Evolutionary conservation across 495 filamentous ascomycete species (phyloP), one percentile per base, ranked within the genome.

Genomic region (Podospora didyma): DNA sequence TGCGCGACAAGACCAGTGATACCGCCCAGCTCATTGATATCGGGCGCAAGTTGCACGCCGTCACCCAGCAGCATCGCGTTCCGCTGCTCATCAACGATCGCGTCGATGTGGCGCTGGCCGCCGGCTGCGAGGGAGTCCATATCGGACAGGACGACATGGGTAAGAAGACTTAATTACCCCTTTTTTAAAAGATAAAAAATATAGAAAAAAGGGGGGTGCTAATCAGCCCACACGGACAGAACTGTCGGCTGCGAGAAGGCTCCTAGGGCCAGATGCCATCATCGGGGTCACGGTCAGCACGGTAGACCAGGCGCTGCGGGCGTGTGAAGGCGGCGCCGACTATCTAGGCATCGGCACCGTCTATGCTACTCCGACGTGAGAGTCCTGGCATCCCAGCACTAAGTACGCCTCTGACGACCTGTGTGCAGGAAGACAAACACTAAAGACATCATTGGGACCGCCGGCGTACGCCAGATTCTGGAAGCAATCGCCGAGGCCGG

Each of bases 81-180:
- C 94, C 93, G 24, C 78, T 98, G 48, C 73, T 98, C 37, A 92
- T 98, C 73, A 97, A 98, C 68, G 94, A 98, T 70, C 87, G 92
- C n/a, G 80, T 96, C 5, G 92, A 96, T 74, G 89, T 98, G 17
- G 92, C 91, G 21, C 76, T 94, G 24, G 94, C 90, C 16, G 81
- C 89, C 44, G 88, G 85, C 6, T 92, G 86, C 39, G 93, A 96
- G 68, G 94, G 94, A 45, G 89, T 96, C 14, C 93, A 98, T 70
- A 79, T 98, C 41, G 93, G 94, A 28, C 93, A 96, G 71, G 90
- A 96, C 81, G 93, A 98, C 72, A 86, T 96, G 77, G 80, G 89
- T 91, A 70, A 53, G 80, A 23, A 31, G 4, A 31, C 19, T 48
- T 19, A 24, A 37, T 5, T 35, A 22, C n/a, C n/a, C n/a, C n/a